Evolutionary conservation across 2,329 filamentous ascomycete genomes (phyloP).

Genomic region (Geoglossum cookeanum): DNA sequence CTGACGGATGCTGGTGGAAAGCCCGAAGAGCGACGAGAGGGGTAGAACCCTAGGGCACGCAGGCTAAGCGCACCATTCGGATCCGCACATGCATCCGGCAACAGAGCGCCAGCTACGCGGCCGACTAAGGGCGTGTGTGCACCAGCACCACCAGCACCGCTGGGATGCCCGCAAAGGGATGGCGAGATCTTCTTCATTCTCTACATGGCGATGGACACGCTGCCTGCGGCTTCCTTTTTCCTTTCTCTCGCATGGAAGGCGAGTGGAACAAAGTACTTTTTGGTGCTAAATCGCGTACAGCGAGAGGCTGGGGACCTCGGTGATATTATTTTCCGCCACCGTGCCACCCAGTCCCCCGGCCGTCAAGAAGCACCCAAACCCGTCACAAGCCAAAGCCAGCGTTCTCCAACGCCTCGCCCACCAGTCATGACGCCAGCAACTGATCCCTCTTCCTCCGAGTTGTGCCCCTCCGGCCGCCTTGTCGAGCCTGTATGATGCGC

Average conservation of each 20-base stretch:
- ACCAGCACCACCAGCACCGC: background rate
- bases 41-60: background rate
- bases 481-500: background rate
- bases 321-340: background rate
- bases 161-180: background rate
- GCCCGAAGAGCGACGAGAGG: background rate
- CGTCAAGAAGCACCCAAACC: background rate
- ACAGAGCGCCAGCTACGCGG: background rate
- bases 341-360: background rate
- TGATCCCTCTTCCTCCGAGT: background rate
- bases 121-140: background rate
- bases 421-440: background rate
- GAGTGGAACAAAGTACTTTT: background rate
- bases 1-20: background rate
- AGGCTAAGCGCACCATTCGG: constrained; percentile 1
- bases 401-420: background rate
- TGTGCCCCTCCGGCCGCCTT: background rate
- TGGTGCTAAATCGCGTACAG: background rate
- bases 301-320: background rate
- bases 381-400: background rate
- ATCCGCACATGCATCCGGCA: background rate
- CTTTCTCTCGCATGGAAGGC: background rate
- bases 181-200: background rate
- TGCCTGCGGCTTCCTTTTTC: background rate
- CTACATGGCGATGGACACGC: background rate